Conservation (phyloP, 2,329 filamentous ascomycete genomes). For the Pseudogymnoascus sp. region DNA sequence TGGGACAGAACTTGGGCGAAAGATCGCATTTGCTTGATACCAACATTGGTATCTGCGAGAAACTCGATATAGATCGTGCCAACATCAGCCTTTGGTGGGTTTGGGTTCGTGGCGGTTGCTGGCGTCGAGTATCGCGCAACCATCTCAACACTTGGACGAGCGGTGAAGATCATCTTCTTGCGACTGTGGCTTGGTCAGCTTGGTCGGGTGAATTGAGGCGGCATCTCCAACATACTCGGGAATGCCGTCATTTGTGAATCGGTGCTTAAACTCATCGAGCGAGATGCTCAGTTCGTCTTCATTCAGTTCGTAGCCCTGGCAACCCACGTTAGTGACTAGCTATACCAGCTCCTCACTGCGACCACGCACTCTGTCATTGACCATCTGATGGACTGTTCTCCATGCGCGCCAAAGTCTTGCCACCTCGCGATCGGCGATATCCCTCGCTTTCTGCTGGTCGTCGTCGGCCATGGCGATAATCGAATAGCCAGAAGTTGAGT, state of each 20-base stretch:
- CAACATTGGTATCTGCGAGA: slow-evolving; percentile 67
- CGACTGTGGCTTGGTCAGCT: slow-evolving; percentile 47
- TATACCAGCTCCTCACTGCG: slow-evolving; percentile 12
- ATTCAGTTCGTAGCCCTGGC: slow-evolving; percentile 82
- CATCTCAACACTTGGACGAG: slow-evolving; percentile 76
- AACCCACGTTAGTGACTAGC: slow-evolving; percentile 20
- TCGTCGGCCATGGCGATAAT: slow-evolving; percentile 20
- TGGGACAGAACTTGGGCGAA: slow-evolving; percentile 77
- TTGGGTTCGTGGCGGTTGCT: slow-evolving; percentile 57
- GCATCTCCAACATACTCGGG: slow-evolving; percentile 53
- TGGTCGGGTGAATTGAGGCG: slow-evolving; percentile 15
- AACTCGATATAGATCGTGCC: slow-evolving; percentile 94
- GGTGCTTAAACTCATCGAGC: slow-evolving; percentile 67
- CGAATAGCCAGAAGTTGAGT: not conserved
- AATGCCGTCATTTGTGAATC: slow-evolving; percentile 66
- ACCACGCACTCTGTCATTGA: slow-evolving; percentile 67
- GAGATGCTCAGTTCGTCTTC: slow-evolving; percentile 83
- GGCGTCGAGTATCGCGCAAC: slow-evolving; percentile 71
- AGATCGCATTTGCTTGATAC: slow-evolving; percentile 82
- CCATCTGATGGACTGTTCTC: slow-evolving; percentile 92
- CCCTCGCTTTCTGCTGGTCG: slow-evolving; percentile 24
- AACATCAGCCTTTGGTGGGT: slow-evolving; percentile 60
- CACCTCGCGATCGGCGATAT: slow-evolving; percentile 33
- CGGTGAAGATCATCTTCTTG: slow-evolving; percentile 76
- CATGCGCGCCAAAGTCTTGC: slow-evolving; percentile 86